Base-by-base conservation (phyloP, 768 basidiomycete genomes). In the Naganishia vaughanmartiniae region DNA sequence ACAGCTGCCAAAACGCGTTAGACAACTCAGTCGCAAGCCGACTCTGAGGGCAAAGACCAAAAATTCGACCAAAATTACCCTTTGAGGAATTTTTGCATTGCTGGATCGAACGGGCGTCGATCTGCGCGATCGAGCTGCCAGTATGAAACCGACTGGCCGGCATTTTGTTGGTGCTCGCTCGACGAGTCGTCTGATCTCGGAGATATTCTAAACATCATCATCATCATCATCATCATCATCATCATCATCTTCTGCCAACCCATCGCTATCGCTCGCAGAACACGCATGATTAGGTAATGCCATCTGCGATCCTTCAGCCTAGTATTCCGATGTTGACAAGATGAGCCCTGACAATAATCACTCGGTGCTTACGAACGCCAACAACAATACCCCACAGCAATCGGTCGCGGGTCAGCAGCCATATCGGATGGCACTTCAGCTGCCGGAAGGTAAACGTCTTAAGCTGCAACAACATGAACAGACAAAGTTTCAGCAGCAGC, bases 391-490 rank as follows among this genome's bases (percentile, higher is more conserved):
- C 21, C n/a, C 26, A 11, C 36, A 30, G 36, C 57, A 58, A 34
- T 14, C 57, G 15, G 30, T 1, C 11, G 24, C 14, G 1, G n/a
- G 24, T 42, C 42, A 42, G 19, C 63, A 34, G 48, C 31, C 69
- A 19, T 65, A 55, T 26, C 58, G 63, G 3, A 45, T 70, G 60
- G 31, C 69, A 2, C 46, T 70, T 4, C 58, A 65, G 48, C 54
- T 70, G 4, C 69, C 69, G 15, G 69, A 70, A n/a, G 54, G 54
- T 48, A 70, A 65, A 34, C 69, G 69, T 17, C 58, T 54, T 33
- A 58, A 70, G 51, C 42, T 70, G 28, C 69, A 70, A n/a, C 58
- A 58, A 24, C 69, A 70, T 34, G 69, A 70, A 48, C 46, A n/a
- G 24, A 58, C 31, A n/a, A 56, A 57, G 55, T 31, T 46, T 21